Evolutionary conservation across 805 yeast genomes (phyloP), one percentile per base, ranked within the genome.

Genomic region (Suhomyces vadensis): DNA sequence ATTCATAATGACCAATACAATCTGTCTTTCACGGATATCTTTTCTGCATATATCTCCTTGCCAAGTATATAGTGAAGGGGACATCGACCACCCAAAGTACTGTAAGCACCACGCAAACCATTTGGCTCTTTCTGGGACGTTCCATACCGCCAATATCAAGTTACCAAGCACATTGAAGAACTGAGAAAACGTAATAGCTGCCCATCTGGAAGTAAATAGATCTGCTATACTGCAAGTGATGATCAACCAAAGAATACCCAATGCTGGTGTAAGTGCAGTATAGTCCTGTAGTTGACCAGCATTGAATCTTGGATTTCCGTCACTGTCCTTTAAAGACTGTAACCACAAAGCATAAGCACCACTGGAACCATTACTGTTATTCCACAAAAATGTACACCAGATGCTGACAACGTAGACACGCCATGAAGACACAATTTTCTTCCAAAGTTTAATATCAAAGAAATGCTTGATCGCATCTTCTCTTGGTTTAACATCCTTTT

Each of bases 211-310:
- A 14, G 50, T 44, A 4, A 75, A 68, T 14, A 76, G 52, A 60
- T 81, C 85, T 3, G 84, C 80, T 37, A 78, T 78, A 27, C 69
- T 60, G 35, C 80, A 71, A 21, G 71, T 66, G 6, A 75, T 44
- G 19, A 73, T 47, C 13, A 78, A 72, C 53, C 64, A 81, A 1
- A 76, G 55, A 31, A 82, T 69, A 5, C 86, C 86, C 21, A 82
- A 58, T 8, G 79, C 83, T 1, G 86, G 85, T 0, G 86, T 79
- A n/a, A 79, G 50, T 3, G 82, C 72, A 9, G 82, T 67, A 37
- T 78, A 62, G 44, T 79, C 67, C 53, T 82, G 79, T 33, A 52
- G 46, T 21, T 43, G 36, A 19, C 42, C 43, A 20, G 39, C 33
- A 33, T 29, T 31, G 29, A 23, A 53, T 39, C 44, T 46, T 10